Evolutionary conservation across 2,329 filamentous ascomycete species (phyloP), one percentile per base, ranked within the genome.

Genomic region (Calonectria pteridis): DNA sequence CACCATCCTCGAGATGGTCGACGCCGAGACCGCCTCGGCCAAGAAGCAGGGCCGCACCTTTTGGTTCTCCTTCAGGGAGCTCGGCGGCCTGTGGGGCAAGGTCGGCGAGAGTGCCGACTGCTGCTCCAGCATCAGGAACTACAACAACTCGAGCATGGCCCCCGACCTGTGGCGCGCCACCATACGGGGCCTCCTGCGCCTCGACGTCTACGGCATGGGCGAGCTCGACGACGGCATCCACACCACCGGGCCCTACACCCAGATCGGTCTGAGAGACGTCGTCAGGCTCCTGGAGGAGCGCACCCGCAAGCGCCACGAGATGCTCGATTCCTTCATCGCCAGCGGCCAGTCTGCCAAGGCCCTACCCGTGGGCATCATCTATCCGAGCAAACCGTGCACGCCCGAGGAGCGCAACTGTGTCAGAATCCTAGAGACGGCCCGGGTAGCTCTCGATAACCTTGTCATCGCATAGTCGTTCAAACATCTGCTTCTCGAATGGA

Each of bases 131-230:
- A 40, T 80, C 2, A 73, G 79, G 18, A 78, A 75, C n/a, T 84
- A 87, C 73, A 83, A 88, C 73, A 83, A 87, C 70, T 82, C 84
- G 18, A 82, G 85, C 51, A 86, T 92, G 82, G 84, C 88, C 33
- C 90, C 91, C 0, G 82, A 84, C 6, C 81, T 88, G 76, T 93
- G 91, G 91, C 84, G 90, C 43, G 84, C 86, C 10, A 86, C 86
- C 2, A 86, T 92, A 50, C 86, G 90, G 18, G 88, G 88, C 2
- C 83, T 93, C 70, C 82, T 93, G 23, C 88, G 87, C 72, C 77
- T 89, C 16, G 91, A 93, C 77, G 87, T 93, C 10, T 91, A 92
- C 79, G 91, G 91, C 0, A 78, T 89, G 33, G 78, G 81, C 16
- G 77, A 78, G 28, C 66, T 74, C n/a, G 73, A 73, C 11, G 55